Evolutionary conservation across 139 green algal species (phyloP).

Genomic region (Chlorokybus atmophyticus): DNA sequence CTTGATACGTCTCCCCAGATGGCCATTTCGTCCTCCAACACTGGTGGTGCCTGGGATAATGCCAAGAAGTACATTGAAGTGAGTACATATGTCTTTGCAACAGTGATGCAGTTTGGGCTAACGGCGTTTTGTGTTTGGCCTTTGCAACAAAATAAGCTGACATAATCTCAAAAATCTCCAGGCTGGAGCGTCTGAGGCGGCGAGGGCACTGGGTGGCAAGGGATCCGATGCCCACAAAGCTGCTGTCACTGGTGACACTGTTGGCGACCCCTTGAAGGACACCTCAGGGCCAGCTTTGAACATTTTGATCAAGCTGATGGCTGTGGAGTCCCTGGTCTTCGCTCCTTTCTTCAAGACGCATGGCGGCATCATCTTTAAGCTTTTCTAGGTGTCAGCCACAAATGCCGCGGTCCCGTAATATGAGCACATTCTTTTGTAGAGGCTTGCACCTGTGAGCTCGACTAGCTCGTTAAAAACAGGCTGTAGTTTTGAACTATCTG

Average conservation of each 20-base stretch:
- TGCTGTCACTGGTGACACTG: slow-evolving; percentile 95
- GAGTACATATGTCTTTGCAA: slow-evolving; percentile 1
- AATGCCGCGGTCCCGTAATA: no score
- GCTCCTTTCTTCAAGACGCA: slow-evolving; percentile 28
- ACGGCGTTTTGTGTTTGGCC: neutral
- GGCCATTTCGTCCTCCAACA: slow-evolving; percentile 38
- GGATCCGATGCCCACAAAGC: slow-evolving; percentile 93
- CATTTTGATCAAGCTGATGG: slow-evolving; percentile 99
- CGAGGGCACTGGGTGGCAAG: slow-evolving; percentile 81
- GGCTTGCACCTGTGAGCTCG: no score
- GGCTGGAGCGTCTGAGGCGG: slow-evolving; percentile 54
- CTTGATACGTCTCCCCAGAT: no score
- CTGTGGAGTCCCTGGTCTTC: slow-evolving; percentile 63
- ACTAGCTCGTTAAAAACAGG: no score
- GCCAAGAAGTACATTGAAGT: slow-evolving; percentile 93
- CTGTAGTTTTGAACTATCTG: no score
- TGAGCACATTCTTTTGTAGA: no score
- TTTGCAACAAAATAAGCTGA: neutral
- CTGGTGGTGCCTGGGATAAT: slow-evolving; percentile 90
- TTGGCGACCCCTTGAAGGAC: slow-evolving; percentile 90
- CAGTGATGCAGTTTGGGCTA: no score
- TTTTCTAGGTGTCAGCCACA: no score
- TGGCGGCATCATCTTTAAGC: slow-evolving; percentile 18
- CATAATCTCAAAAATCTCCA: no score
- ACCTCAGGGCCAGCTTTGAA: slow-evolving; percentile 84